These are phyloP conservation scores for Saccharomyces hybrid DNA, from an alignment of 1,139 yeast species.

Conservation along the genomic window DNA sequence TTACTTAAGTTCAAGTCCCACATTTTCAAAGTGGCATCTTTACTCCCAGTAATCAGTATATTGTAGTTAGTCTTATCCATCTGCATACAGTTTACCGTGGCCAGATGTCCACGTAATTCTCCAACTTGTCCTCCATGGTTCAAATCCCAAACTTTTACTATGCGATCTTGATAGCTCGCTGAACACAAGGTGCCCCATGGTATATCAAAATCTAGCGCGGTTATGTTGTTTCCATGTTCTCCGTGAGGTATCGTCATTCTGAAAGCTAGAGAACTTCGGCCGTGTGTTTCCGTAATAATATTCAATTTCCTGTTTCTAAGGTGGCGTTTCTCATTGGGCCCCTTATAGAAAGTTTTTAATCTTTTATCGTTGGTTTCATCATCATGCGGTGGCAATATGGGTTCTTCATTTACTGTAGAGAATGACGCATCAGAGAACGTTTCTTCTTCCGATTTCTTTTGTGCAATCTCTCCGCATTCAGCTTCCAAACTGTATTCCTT, in stretches of 20 bases:
- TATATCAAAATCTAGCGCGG: conserved; percentile 53
- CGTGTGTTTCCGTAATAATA: conserved; percentile 32
- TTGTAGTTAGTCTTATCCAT: conserved; percentile 38
- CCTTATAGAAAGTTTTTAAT: neutral
- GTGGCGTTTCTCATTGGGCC: neutral
- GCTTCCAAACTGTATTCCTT: neutral
- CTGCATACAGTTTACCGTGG: conserved; percentile 50
- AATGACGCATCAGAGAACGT: neutral
- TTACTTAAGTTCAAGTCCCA: conserved; percentile 44
- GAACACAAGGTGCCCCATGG: conserved; percentile 71
- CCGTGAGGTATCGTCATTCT: conserved; percentile 12
- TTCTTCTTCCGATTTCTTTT: neutral
- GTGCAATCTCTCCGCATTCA: neutral
- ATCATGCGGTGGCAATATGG: neutral
- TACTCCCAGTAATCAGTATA: conserved; percentile 52
- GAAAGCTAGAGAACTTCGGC: conserved; percentile 17
- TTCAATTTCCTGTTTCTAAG: conserved; percentile 2
- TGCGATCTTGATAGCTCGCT: conserved; percentile 66
- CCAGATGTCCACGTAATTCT: conserved; percentile 45
- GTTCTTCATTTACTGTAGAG: neutral
- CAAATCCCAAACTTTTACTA: conserved; percentile 80
- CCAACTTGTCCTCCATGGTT: conserved; percentile 44
- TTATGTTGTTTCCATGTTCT: conserved; percentile 47
- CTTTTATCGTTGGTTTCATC: neutral
- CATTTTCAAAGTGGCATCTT: conserved; percentile 51